These are phyloP conservation scores for Mycena chlorophos DNA, from an alignment of 768 basidiomycete species.

Conservation along the genomic window DNA sequence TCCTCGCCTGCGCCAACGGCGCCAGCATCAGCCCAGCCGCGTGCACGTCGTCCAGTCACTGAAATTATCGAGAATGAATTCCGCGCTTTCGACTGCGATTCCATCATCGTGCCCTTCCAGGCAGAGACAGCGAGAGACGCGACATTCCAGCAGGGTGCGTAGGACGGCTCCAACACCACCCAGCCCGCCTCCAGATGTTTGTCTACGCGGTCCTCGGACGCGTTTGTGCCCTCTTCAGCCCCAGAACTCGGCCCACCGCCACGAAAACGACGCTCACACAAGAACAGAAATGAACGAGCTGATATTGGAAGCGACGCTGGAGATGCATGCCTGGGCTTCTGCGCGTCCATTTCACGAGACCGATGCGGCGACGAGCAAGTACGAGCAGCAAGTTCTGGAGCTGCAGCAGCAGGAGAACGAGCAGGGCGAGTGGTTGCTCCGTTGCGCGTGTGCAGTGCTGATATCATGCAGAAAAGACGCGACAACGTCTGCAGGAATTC, in stretches of 20 bases:
- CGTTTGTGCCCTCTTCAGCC: no score
- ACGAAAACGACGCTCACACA: no score
- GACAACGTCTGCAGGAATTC: constrained; percentile 26
- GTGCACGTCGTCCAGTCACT: neutral
- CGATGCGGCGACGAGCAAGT: constrained; percentile 26
- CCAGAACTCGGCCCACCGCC: no score
- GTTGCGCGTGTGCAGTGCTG: neutral
- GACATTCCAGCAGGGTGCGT: constrained; percentile 37
- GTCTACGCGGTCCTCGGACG: no score
- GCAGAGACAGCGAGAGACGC: constrained; percentile 34
- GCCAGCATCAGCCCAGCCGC: constrained; percentile 7
- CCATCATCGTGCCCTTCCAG: constrained; percentile 36
- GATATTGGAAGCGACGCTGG: constrained; percentile 34
- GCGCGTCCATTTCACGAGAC: constrained; percentile 34
- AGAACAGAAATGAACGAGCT: constrained; percentile 33
- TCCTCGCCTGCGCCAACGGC: neutral
- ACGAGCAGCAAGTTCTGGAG: constrained; percentile 30
- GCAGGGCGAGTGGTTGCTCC: constrained; percentile 33
- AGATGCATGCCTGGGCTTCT: constrained; percentile 39
- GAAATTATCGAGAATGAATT: constrained; percentile 29
- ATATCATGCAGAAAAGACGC: constrained; percentile 30
- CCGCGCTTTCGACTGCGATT: constrained; percentile 31
- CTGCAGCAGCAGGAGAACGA: constrained; percentile 32
- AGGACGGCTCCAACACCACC: constrained; percentile 12
- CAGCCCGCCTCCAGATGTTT: neutral